Evolutionary conservation across 331 rosid genomes (phyloP).

Genomic region (Rosa hybrid): DNA sequence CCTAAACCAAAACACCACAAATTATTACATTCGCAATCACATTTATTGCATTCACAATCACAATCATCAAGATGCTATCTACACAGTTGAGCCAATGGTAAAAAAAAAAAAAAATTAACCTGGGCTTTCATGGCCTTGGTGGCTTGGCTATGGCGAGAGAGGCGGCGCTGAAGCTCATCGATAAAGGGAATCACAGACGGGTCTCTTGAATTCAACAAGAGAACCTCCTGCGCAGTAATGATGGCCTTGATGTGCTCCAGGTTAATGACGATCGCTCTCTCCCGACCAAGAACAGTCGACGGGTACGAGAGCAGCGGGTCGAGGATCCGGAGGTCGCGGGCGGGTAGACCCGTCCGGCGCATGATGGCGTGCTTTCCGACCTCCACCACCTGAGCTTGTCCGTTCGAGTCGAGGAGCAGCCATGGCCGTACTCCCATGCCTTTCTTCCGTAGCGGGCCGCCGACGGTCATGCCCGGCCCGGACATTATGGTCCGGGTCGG

Average conservation of each 20-base stretch:
- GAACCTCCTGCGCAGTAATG: constrained; percentile 82
- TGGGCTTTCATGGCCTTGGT: constrained; percentile 40
- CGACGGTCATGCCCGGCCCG: constrained; percentile 21
- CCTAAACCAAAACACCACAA: constrained; percentile 24
- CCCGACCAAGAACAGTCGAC: constrained; percentile 81
- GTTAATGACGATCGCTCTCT: constrained; percentile 83
- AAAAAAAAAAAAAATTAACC: constrained; percentile 19
- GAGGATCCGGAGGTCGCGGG: constrained; percentile 80
- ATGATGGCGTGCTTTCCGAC: constrained; percentile 89
- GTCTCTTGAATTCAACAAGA: constrained; percentile 76
- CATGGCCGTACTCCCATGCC: constrained; percentile 72
- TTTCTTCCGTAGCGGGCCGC: constrained; percentile 58
- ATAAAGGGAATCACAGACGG: constrained; percentile 86
- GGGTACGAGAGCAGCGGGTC: constrained; percentile 95
- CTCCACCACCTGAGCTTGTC: constrained; percentile 67
- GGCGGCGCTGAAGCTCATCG: constrained; percentile 67
- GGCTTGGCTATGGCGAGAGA: constrained; percentile 67
- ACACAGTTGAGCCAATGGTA: too few species aligned
- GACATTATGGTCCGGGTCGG: constrained; percentile 24
- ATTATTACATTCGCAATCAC: not conserved
- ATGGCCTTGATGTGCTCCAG: constrained; percentile 95
- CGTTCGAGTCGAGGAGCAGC: constrained; percentile 62
- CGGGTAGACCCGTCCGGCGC: constrained; percentile 91
- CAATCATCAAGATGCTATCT: too few species aligned
- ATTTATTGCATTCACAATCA: not conserved